Conservation (phyloP, 176 grass and related monocot genomes). For the bread wheat (Triticum aestivum) region DNA sequence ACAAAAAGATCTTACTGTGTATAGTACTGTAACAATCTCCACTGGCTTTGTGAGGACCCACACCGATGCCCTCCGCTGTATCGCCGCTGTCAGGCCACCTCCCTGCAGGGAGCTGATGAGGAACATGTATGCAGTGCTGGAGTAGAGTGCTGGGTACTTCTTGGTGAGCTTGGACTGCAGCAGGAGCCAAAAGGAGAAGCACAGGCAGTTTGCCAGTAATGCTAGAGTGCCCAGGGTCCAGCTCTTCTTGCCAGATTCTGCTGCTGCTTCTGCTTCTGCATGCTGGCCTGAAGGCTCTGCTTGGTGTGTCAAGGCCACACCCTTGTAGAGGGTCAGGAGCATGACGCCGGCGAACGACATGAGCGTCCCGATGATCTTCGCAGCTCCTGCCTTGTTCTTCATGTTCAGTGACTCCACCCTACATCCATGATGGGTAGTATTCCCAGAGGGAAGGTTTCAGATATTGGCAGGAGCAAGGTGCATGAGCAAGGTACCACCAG, state of each 20-base stretch:
- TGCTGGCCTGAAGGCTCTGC: constrained; percentile 18
- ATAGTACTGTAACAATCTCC: constrained; percentile 65
- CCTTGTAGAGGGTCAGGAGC: constrained; percentile 78
- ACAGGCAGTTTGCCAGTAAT: constrained; percentile 61
- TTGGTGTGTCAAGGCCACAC: constrained; percentile 51
- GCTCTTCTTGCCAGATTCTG: constrained; percentile 32
- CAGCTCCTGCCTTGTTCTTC: constrained; percentile 59
- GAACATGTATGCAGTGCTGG: constrained; percentile 77
- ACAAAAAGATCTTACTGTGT: constrained; percentile 47
- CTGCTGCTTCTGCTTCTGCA: not conserved
- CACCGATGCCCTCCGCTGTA: constrained; percentile 55
- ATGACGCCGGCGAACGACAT: constrained; percentile 60
- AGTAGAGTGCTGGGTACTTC: constrained; percentile 87
- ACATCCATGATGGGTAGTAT: not conserved
- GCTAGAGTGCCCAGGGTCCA: constrained; percentile 74
- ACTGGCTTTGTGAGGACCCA: constrained; percentile 61
- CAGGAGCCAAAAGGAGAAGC: constrained; percentile 83
- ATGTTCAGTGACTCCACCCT: constrained; percentile 76
- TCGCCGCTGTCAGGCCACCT: constrained; percentile 34
- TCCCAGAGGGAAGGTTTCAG: not conserved
- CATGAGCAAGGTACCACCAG: not conserved
- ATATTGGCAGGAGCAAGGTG: not conserved
- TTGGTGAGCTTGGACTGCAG: constrained; percentile 76
- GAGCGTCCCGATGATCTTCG: constrained; percentile 59
- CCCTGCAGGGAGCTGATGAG: constrained; percentile 82